Evolutionary conservation across 164 flowering plant species (phyloP).

Genomic region (Annona cherimola): DNA sequence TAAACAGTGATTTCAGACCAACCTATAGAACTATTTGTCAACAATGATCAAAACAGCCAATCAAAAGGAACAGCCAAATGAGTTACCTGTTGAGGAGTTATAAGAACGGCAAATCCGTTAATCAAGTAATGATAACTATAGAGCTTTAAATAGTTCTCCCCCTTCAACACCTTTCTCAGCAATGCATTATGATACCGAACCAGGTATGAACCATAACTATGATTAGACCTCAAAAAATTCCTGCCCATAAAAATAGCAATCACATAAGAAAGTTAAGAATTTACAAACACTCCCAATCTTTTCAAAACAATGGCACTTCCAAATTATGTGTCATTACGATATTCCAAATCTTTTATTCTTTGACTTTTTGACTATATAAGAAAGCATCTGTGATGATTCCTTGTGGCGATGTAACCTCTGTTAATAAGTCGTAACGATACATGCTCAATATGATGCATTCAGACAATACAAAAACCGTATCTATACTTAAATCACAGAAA

Average conservation of each 20-base stretch:
- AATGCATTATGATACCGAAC: conserved; percentile 70
- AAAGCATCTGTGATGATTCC: too few relatives aligned
- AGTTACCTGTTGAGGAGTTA: conserved; percentile 78
- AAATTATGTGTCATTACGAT: too few relatives aligned
- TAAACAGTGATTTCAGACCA: neutral
- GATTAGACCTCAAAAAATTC: conserved; percentile 48
- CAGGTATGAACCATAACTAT: conserved; percentile 35
- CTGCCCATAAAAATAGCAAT: conserved; percentile 19
- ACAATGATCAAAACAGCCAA: neutral
- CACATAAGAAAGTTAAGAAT: too few relatives aligned
- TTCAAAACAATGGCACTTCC: too few relatives aligned
- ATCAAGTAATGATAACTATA: conserved; percentile 94
- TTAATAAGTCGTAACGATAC: too few relatives aligned
- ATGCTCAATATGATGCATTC: too few relatives aligned
- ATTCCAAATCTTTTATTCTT: too few relatives aligned
- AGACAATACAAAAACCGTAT: too few relatives aligned
- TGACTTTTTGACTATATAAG: too few relatives aligned
- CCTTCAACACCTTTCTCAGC: conserved; percentile 59
- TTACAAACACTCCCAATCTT: too few relatives aligned
- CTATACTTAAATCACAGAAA: neutral
- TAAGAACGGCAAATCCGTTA: conserved; percentile 90
- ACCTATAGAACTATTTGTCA: neutral
- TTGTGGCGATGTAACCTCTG: too few relatives aligned
- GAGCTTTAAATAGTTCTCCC: conserved; percentile 83
- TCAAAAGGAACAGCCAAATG: neutral